A percentile compares a stretch with the other conserved stretches of the same genome.
Evolutionary conservation across 441 rosid species (phyloP).

Genomic region (Francoa sonchifolia): DNA sequence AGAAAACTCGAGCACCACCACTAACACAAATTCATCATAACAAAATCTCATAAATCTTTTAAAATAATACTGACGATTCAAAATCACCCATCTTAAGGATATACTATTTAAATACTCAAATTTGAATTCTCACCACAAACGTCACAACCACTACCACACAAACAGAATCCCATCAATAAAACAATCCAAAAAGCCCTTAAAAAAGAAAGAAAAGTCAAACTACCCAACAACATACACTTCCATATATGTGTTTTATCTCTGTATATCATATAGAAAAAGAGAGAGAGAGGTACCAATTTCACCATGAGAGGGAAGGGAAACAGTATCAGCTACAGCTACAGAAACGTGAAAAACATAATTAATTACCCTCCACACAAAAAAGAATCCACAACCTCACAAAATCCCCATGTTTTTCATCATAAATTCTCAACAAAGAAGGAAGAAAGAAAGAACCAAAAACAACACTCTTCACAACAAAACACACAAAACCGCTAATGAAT

Average conservation of each 20-base stretch:
- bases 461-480: constrained; percentile 17
- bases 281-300: constrained; percentile 24
- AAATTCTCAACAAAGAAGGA: constrained; percentile 1
- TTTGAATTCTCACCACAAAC: no score
- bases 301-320: no score
- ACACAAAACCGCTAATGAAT: constrained; percentile 18
- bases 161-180: no score
- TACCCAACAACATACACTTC: background rate
- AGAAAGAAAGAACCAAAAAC: constrained; percentile 3
- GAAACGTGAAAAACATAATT: no score
- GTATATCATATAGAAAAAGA: constrained; percentile 1
- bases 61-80: background rate
- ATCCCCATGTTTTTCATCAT: constrained; percentile 10
- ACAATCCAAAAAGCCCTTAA: no score
- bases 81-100: no score
- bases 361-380: constrained; percentile 18
- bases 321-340: no score
- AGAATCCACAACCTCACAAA: constrained; percentile 47
- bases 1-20: constrained; percentile 15
- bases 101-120: no score
- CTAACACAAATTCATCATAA: constrained; percentile 4
- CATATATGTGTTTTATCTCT: background rate
- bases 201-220: background rate
- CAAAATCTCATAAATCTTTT: background rate
- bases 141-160: no score